Base-by-base conservation (phyloP, 2,329 filamentous ascomycete species). In the Aspergillus sp. region DNA sequence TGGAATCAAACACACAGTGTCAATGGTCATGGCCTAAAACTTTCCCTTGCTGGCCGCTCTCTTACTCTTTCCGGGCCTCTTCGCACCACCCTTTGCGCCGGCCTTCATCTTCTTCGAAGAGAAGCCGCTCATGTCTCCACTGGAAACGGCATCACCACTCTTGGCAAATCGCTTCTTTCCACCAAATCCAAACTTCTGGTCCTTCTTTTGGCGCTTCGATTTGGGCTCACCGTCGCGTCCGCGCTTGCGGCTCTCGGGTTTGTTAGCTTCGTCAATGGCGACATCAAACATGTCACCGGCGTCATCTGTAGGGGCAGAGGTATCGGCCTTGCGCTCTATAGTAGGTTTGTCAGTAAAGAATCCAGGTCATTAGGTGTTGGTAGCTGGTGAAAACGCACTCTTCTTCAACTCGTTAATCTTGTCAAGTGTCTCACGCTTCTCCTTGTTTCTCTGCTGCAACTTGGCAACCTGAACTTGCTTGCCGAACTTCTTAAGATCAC, bases 401-500 rank as follows among this genome's bases (percentile, higher is more conserved):
- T 90, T 82, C 82, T 98, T 98, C 58, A 98, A 73, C 27, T 81
- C 79, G 71, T 90, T 90, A 62, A 98, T 96, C 78, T 96, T 96
- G 57, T 97, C 93, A 51, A 98, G 74, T 4, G 90, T 95, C 51
- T 94, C 88, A 58, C 82, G 83, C 83, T 96, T 96, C 62, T 84
- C 85, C 78, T 94, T 95, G 40, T 88, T 83, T 39, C 93, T 78
- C 78, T 98, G 91, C 72, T 97, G 91, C 67, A 95, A 72, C 76
- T 95, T 96, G 47, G 90, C 90, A 47, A 95, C 82, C 75, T 98
- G 93, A 42, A 97, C 93, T 68, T 95, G 88, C 75, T 98, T 98
- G 66, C 93, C 93, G 65, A 97, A 98, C 74, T 97, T 98, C 83
- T 96, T 97, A 60, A 97, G 76, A 67, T 98, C 93, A 51, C 93